phyloP scores from a whole-genome alignment of 352 stramenopile species.

The Phytophthora palmivora region DNA sequence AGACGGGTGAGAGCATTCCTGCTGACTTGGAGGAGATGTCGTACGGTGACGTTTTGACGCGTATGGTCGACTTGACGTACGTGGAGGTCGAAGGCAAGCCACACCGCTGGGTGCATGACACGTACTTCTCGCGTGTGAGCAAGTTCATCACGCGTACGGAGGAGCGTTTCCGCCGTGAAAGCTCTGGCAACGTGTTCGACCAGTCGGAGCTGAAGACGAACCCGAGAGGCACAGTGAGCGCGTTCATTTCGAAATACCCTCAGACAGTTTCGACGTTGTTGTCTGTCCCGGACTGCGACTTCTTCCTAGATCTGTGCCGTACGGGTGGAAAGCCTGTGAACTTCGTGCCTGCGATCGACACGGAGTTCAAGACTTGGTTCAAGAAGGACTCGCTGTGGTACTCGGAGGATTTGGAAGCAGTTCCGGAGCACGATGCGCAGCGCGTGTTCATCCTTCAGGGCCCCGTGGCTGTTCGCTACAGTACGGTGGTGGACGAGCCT shows the following conservation, averaged over 20 bases:
- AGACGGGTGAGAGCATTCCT: conserved; percentile 40
- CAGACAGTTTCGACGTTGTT: conserved; percentile 60
- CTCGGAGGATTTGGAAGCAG: conserved; percentile 87
- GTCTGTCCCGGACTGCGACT: conserved; percentile 80
- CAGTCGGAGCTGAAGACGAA: conserved; percentile 48
- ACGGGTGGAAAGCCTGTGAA: conserved; percentile 88
- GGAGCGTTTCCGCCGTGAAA: conserved; percentile 66
- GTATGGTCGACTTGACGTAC: conserved; percentile 85
- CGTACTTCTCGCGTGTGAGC: conserved; percentile 69
- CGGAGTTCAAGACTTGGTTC: conserved; percentile 87
- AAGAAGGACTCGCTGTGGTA: conserved; percentile 94
- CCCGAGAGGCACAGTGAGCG: conserved; percentile 47
- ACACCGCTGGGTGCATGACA: conserved; percentile 80
- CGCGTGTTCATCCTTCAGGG: conserved; percentile 88
- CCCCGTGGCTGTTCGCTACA: conserved; percentile 84
- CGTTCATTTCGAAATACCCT: conserved; percentile 68
- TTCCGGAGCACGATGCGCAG: conserved; percentile 78
- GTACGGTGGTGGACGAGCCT: conserved; percentile 74
- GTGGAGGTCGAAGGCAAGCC: conserved; percentile 60
- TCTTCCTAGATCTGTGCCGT: conserved; percentile 85
- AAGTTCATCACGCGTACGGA: conserved; percentile 78
- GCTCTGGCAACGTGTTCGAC: conserved; percentile 45
- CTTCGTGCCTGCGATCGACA: conserved; percentile 87
- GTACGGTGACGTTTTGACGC: conserved; percentile 77
- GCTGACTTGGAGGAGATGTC: conserved; percentile 89